These are phyloP conservation scores for Acacia melanoxylon DNA, from an alignment of 306 rosid genomes.

Conservation along the genomic window DNA sequence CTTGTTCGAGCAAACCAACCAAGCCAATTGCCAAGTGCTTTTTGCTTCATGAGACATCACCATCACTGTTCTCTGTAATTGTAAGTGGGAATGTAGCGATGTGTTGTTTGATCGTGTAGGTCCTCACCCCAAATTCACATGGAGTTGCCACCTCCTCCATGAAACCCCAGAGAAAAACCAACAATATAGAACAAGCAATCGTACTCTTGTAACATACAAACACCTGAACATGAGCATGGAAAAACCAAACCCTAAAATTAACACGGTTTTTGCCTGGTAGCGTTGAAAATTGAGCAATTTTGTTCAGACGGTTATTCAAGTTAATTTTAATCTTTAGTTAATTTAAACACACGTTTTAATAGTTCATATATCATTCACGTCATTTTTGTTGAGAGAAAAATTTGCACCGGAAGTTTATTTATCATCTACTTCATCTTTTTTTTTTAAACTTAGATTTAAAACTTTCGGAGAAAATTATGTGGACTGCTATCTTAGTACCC, in stretches of 20 bases:
- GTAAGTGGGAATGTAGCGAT: conserved; percentile 1
- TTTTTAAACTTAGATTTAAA: too few relatives aligned
- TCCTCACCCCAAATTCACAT: background rate
- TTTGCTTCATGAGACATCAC: background rate
- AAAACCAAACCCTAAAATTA: background rate
- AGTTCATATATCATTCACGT: too few relatives aligned
- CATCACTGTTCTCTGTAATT: background rate
- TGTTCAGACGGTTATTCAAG: rapidly evolving
- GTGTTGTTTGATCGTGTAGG: background rate
- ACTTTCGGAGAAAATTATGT: rapidly evolving
- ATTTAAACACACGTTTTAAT: too few relatives aligned
- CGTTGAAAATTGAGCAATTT: too few relatives aligned
- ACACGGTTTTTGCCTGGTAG: too few relatives aligned
- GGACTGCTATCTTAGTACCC: too few relatives aligned
- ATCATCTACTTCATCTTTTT: too few relatives aligned
- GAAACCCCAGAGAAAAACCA: background rate
- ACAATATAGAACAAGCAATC: background rate
- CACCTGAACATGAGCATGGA: conserved; percentile 12
- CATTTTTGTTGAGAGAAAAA: too few relatives aligned
- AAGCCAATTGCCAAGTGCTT: background rate
- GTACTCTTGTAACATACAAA: background rate
- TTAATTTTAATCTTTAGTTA: too few relatives aligned
- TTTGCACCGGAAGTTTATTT: rapidly evolving
- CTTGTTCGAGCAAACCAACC: background rate
- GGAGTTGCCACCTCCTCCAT: conserved; percentile 3